phyloP scores from a whole-genome alignment of 768 basidiomycete genomes.

The Leucocoprinus leucothites region DNA sequence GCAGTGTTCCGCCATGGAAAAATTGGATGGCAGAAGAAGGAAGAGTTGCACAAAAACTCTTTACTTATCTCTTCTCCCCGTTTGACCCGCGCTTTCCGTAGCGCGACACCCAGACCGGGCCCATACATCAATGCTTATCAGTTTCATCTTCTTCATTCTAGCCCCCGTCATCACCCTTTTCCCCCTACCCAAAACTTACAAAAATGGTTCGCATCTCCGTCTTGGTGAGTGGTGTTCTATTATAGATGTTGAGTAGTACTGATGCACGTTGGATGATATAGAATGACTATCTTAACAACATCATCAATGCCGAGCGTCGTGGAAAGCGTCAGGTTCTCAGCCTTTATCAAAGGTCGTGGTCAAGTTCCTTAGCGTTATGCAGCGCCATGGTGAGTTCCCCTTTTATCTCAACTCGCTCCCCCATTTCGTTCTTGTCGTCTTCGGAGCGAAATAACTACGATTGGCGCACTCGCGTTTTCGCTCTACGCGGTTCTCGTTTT shows the following conservation, averaged over 20 bases:
- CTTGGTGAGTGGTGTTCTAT: constrained; percentile 52
- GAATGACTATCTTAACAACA: constrained; percentile 82
- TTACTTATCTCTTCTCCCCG: constrained; percentile 30
- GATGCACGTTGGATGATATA: constrained; percentile 14
- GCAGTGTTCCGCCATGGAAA: no score
- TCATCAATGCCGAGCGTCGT: constrained; percentile 98
- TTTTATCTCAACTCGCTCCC: background rate
- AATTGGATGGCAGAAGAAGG: no score
- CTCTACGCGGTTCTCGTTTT: constrained; percentile 76
- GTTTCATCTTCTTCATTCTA: constrained; percentile 23
- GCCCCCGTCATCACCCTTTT: constrained; percentile 4
- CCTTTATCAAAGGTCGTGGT: constrained; percentile 98
- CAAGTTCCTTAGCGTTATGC: constrained; percentile 98
- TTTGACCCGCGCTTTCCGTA: constrained; percentile 81
- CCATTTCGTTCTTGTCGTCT: constrained; percentile 6
- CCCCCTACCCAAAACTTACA: constrained; percentile 11
- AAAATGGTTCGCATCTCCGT: constrained; percentile 88
- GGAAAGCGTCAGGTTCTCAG: constrained; percentile 98
- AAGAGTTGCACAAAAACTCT: no score
- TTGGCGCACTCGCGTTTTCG: constrained; percentile 44
- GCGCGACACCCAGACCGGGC: constrained; percentile 83
- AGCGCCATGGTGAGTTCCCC: constrained; percentile 83
- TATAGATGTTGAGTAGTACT: background rate
- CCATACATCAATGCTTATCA: constrained; percentile 25
- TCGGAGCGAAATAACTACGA: constrained; percentile 87